These are phyloP conservation scores for Neotropicomus parvogracilis DNA, from an alignment of 1,284 basidiomycete genomes.

Conservation along the genomic window DNA sequence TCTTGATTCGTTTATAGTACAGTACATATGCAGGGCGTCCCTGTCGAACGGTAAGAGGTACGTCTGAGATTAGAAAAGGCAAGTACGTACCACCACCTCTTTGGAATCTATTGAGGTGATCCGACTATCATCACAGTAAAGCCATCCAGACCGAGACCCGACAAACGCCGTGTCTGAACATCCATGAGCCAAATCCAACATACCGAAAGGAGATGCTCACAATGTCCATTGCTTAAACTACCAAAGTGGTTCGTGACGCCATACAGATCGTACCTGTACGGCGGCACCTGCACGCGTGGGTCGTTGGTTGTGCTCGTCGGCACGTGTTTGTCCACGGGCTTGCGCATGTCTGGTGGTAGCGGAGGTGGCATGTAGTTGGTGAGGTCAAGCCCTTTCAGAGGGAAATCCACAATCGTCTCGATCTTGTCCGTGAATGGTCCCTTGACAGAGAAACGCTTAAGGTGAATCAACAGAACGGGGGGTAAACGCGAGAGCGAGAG, in stretches of 20 bases:
- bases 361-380: constrained; percentile 88
- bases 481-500: constrained; percentile 89
- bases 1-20: constrained; percentile 75
- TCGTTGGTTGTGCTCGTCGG: constrained; percentile 44
- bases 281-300: constrained; percentile 76
- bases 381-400: constrained; percentile 78
- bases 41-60: constrained; percentile 40
- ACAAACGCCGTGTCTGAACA: constrained; percentile 80
- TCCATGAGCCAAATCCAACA: neutral
- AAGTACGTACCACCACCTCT: constrained; percentile 76
- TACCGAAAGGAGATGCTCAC: constrained; percentile 48
- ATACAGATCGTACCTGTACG: constrained; percentile 86
- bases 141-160: constrained; percentile 75
- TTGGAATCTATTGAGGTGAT: constrained; percentile 65
- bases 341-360: constrained; percentile 61
- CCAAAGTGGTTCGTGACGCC: constrained; percentile 92
- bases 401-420: constrained; percentile 88
- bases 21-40: constrained; percentile 85
- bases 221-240: constrained; percentile 87
- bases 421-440: constrained; percentile 95
- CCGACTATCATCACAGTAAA: constrained; percentile 85
- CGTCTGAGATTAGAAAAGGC: neutral
- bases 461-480: constrained; percentile 90
- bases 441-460: constrained; percentile 93
- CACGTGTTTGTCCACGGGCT: constrained; percentile 34